Conservation (phyloP, 208 protist genomes). For the Trypanosoma caninum region DNA sequence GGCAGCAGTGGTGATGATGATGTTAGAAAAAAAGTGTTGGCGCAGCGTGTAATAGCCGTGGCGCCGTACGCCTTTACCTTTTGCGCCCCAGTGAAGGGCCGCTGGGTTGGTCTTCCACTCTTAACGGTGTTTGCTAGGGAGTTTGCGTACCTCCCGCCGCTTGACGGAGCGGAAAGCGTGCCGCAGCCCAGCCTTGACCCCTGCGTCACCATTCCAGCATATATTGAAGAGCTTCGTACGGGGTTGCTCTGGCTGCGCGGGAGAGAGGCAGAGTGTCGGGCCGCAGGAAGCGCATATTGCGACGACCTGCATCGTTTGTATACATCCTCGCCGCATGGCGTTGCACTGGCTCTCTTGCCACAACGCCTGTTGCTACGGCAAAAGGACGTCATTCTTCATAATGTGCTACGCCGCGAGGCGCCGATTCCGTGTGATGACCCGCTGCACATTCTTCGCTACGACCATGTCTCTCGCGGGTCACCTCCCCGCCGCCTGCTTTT, state of each 20-base stretch:
- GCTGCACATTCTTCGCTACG: slow-evolving; percentile 50
- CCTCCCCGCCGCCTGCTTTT: slow-evolving; percentile 38
- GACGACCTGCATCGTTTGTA: slow-evolving; percentile 25
- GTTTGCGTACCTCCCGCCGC: slow-evolving; percentile 71
- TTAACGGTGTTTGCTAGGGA: slow-evolving; percentile 83
- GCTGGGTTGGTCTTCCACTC: slow-evolving; percentile 86
- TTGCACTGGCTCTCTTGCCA: neutral
- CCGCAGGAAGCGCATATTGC: slow-evolving; percentile 38
- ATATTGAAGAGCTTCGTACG: slow-evolving; percentile 65
- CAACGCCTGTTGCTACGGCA: slow-evolving; percentile 58
- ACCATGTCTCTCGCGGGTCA: slow-evolving; percentile 9
- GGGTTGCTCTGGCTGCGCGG: slow-evolving; percentile 62
- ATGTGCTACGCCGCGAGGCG: slow-evolving; percentile 92
- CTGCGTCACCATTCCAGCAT: slow-evolving; percentile 48
- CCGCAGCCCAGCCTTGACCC: slow-evolving; percentile 32
- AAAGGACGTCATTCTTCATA: slow-evolving; percentile 80
- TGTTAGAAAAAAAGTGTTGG: neutral
- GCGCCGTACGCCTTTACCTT: slow-evolving; percentile 87
- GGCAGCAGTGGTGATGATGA: neutral
- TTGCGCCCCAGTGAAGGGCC: slow-evolving; percentile 79
- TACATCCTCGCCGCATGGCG: neutral
- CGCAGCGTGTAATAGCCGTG: slow-evolving; percentile 41
- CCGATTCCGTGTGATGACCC: slow-evolving; percentile 71
- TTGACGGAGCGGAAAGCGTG: neutral
- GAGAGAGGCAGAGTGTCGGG: slow-evolving; percentile 66